Evolutionary conservation across 1,284 basidiomycete species (phyloP).

Genomic region (Boletus albobrunnescens): DNA sequence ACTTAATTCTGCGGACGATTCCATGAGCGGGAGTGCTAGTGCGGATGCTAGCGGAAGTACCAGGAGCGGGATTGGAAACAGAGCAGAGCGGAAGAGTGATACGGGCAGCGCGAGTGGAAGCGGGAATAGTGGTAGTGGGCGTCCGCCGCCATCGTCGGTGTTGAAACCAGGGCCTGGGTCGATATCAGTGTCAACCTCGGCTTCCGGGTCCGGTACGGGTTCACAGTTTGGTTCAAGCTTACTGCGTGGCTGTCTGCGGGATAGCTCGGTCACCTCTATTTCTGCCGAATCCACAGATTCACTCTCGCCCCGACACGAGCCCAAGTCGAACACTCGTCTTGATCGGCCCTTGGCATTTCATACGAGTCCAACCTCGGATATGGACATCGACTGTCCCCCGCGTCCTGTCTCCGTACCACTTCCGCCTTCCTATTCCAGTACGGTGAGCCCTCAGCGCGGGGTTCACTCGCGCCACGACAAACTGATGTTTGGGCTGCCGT

Average conservation of each 20-base stretch:
- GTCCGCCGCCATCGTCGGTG: conserved; percentile 10
- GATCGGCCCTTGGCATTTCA: conserved; percentile 7
- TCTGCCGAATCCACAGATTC: conserved; percentile 26
- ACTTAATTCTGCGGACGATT: conserved; percentile 28
- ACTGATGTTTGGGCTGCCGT: conserved; percentile 11
- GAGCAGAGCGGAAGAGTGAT: conserved; percentile 11
- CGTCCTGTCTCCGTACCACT: conserved; percentile 22
- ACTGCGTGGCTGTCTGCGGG: conserved; percentile 22
- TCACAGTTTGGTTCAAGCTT: conserved; percentile 27
- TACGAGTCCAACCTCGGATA: conserved; percentile 17
- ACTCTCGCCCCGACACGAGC: conserved; percentile 3
- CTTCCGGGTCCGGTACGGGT: conserved; percentile 26
- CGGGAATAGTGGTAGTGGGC: conserved; percentile 6
- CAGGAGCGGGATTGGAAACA: conserved; percentile 3
- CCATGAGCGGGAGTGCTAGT: conserved; percentile 11
- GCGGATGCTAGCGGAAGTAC: conserved; percentile 12
- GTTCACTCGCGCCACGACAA: conserved; percentile 4
- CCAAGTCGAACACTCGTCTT: conserved; percentile 3
- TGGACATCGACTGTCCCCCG: conserved; percentile 28
- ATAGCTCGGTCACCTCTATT: conserved; percentile 31
- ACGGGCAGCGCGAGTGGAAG: conserved; percentile 13
- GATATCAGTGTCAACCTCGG: conserved; percentile 23
- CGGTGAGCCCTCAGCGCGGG: not conserved
- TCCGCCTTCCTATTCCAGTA: conserved; percentile 5
- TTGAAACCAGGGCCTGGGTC: conserved; percentile 24